phyloP scores from a whole-genome alignment of 495 filamentous ascomycete genomes.

The Penicillium coprophilum region DNA sequence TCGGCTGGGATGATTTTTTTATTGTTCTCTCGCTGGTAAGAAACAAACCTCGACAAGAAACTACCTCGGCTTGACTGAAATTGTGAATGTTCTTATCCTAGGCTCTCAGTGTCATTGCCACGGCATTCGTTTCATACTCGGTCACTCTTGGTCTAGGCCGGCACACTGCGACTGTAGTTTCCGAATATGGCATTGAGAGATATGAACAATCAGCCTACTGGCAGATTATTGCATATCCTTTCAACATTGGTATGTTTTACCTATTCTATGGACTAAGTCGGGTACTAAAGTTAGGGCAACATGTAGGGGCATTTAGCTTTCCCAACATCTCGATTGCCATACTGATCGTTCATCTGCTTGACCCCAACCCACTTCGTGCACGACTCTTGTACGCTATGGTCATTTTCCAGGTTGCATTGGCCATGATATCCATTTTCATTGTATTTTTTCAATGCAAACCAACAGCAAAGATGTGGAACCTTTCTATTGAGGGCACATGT shows the following conservation, averaged over 20 bases:
- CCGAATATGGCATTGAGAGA: constrained; percentile 20
- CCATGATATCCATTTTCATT: constrained; percentile 24
- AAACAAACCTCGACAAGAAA: neutral
- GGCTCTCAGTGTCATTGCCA: constrained; percentile 27
- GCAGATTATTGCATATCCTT: constrained; percentile 24
- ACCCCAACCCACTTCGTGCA: constrained; percentile 22
- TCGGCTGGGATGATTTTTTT: constrained; percentile 28
- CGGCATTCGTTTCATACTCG: constrained; percentile 23
- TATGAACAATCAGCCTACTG: constrained; percentile 13
- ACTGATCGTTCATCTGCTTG: constrained; percentile 24
- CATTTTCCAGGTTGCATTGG: constrained; percentile 24
- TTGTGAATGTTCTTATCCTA: neutral
- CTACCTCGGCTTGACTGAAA: neutral
- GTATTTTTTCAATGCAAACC: constrained; percentile 28
- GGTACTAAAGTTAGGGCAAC: neutral
- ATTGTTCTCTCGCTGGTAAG: constrained; percentile 29
- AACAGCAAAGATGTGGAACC: constrained; percentile 21
- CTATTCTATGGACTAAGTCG: neutral
- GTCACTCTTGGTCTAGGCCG: constrained; percentile 24
- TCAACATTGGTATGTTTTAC: constrained; percentile 19
- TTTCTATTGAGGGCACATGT: constrained; percentile 15
- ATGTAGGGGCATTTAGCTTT: constrained; percentile 26
- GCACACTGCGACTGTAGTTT: constrained; percentile 25
- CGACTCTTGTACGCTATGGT: constrained; percentile 20
- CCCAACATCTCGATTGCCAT: constrained; percentile 31